Evolutionary conservation across 768 basidiomycete genomes (phyloP).

Genomic region (Agrocybe chaxingu): DNA sequence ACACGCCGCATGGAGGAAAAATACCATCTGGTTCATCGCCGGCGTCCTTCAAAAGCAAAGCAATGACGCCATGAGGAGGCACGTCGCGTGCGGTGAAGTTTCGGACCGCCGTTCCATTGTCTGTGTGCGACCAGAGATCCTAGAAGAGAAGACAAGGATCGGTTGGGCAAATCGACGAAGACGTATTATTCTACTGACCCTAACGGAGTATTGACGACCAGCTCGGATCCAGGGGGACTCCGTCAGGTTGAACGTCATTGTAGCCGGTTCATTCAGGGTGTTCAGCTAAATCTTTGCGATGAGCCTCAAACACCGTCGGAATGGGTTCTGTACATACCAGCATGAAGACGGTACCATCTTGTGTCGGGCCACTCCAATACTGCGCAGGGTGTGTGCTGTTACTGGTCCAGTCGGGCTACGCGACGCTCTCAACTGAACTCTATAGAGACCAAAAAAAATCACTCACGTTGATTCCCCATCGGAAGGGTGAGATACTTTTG

Average conservation of each 20-base stretch:
- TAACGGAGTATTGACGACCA: constrained; percentile 60
- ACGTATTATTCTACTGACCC: constrained; percentile 30
- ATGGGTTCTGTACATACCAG: constrained; percentile 35
- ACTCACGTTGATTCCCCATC: constrained; percentile 66
- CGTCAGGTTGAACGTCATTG: constrained; percentile 59
- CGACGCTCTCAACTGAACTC: not conserved
- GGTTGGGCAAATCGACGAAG: not conserved
- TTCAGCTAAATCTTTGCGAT: constrained; percentile 42
- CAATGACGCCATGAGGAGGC: constrained; percentile 67
- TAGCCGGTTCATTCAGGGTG: constrained; percentile 48
- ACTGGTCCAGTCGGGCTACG: constrained; percentile 38
- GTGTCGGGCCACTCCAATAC: constrained; percentile 64
- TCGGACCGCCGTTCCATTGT: constrained; percentile 65
- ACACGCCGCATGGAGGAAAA: constrained; percentile 49
- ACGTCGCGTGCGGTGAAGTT: constrained; percentile 51
- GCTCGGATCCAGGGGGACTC: constrained; percentile 72
- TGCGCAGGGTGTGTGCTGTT: constrained; percentile 53
- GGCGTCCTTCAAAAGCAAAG: constrained; percentile 62
- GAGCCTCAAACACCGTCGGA: not conserved
- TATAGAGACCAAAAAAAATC: not conserved
- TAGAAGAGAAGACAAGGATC: constrained; percentile 19
- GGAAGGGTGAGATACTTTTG: constrained; percentile 60
- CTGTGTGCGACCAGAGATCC: constrained; percentile 72
- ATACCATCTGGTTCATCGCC: constrained; percentile 62
- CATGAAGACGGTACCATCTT: constrained; percentile 67